A percentile compares a stretch with the other conserved stretches of the same genome.
phyloP scores from a whole-genome alignment of 2,329 filamentous ascomycete genomes.

The Ophiostoma angusticollis region DNA sequence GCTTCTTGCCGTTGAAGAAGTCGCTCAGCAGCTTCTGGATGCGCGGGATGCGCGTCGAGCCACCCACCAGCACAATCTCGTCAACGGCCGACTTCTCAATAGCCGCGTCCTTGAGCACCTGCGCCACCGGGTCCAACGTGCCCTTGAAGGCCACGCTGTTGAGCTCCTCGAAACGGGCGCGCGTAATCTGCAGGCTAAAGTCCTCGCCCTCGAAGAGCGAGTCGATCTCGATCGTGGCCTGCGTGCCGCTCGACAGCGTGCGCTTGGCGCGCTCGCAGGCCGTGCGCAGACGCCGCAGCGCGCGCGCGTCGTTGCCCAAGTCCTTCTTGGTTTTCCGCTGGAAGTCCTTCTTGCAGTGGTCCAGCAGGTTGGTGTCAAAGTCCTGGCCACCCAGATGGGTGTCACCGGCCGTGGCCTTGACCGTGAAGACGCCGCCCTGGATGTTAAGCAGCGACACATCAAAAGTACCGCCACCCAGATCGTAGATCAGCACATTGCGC shows the following conservation, averaged over 20 bases:
- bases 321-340: conserved; percentile 24
- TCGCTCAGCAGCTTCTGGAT: conserved; percentile 99
- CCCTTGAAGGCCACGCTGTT: conserved; percentile 92
- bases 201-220: conserved; percentile 97
- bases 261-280: conserved; percentile 99
- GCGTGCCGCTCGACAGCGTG: conserved; percentile 91
- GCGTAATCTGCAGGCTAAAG: conserved; percentile 93
- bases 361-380: conserved; percentile 91
- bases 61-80: conserved; percentile 98
- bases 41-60: conserved; percentile 94
- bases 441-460: conserved; percentile 99
- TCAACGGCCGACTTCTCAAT: conserved; percentile 87
- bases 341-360: conserved; percentile 91
- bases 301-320: conserved; percentile 72
- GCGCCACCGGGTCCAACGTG: conserved; percentile 88
- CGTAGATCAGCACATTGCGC: conserved; percentile 98
- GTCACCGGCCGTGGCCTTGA: conserved; percentile 96
- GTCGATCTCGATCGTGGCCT: conserved; percentile 97
- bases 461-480: conserved; percentile 96
- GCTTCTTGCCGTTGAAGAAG: conserved; percentile 99
- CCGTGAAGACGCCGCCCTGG: conserved; percentile 97
- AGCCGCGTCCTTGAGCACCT: conserved; percentile 85
- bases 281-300: conserved; percentile 88
- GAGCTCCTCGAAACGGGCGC: conserved; percentile 97
- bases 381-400: conserved; percentile 93